These are phyloP conservation scores for Xylariales sp. DNA, from an alignment of 2,329 filamentous ascomycete species.

Conservation along the genomic window DNA sequence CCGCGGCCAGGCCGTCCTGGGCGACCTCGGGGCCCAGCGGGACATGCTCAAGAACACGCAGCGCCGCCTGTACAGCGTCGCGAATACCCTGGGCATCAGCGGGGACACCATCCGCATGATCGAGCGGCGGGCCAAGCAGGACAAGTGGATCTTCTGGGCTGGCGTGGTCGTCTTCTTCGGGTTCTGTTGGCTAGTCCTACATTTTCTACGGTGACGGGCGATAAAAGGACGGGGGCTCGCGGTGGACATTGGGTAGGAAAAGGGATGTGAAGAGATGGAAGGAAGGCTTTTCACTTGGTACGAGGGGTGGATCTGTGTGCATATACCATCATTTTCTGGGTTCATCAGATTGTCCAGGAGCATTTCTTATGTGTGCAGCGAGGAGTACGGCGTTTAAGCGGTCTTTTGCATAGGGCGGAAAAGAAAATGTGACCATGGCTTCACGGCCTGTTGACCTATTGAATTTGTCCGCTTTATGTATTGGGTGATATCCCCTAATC, in stretches of 20 bases:
- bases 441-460: conserved; percentile 15
- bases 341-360: conserved; percentile 17
- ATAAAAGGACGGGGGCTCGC: background rate
- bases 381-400: conserved; percentile 36
- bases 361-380: conserved; percentile 36
- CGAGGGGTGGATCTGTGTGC: background rate
- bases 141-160: conserved; percentile 97
- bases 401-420: conserved; percentile 28
- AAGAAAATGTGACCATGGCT: conserved; percentile 13
- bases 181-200: conserved; percentile 92
- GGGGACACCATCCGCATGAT: conserved; percentile 98
- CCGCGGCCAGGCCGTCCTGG: conserved; percentile 87
- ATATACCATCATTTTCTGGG: conserved; percentile 19
- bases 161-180: conserved; percentile 87
- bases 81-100: conserved; percentile 91
- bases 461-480: background rate
- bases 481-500: background rate
- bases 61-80: conserved; percentile 88
- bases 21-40: conserved; percentile 87
- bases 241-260: background rate
- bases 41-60: conserved; percentile 97
- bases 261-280: conserved; percentile 35
- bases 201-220: conserved; percentile 76
- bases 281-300: background rate
- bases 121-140: conserved; percentile 88